Evolutionary conservation across 495 filamentous ascomycete genomes (phyloP).

Genomic region (Penicillium steckii): DNA sequence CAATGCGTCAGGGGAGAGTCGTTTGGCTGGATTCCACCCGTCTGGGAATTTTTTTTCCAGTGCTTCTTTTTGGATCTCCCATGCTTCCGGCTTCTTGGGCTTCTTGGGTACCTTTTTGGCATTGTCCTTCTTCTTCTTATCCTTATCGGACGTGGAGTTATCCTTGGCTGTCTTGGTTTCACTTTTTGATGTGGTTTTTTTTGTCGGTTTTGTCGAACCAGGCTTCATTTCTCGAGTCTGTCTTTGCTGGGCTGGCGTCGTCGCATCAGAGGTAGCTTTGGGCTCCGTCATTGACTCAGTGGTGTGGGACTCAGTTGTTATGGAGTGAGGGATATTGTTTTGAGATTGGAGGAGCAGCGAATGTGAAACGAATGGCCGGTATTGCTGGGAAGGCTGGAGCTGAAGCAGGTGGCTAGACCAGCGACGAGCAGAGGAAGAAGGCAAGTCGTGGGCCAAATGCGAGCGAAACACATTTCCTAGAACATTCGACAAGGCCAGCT

Average conservation of each 20-base stretch:
- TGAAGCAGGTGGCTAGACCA: slow-evolving; percentile 2
- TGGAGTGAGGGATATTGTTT: not conserved
- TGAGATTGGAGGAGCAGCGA: not conserved
- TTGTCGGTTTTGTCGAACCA: not conserved
- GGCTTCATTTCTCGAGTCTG: not conserved
- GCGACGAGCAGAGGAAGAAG: not conserved
- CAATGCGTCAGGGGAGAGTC: slow-evolving; percentile 85
- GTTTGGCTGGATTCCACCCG: slow-evolving; percentile 79
- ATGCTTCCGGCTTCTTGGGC: slow-evolving; percentile 51
- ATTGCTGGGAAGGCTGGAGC: not conserved
- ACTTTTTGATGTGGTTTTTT: not conserved
- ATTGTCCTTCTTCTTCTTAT: slow-evolving; percentile 10
- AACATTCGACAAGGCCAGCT: slow-evolving; percentile 21
- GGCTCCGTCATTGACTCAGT: not conserved
- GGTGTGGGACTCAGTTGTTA: not conserved
- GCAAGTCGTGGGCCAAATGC: slow-evolving; percentile 18
- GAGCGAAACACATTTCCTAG: slow-evolving; percentile 25
- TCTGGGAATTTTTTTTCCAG: slow-evolving; percentile 69
- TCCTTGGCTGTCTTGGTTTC: not conserved
- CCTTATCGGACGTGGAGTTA: slow-evolving; percentile 5
- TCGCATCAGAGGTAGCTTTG: not conserved
- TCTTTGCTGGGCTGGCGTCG: not conserved
- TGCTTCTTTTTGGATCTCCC: slow-evolving; percentile 70
- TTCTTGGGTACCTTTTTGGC: slow-evolving; percentile 2
- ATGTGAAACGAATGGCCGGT: slow-evolving; percentile 16